Base-by-base conservation (phyloP, 1,139 yeast species). In the Suhomyces bribrorum region DNA sequence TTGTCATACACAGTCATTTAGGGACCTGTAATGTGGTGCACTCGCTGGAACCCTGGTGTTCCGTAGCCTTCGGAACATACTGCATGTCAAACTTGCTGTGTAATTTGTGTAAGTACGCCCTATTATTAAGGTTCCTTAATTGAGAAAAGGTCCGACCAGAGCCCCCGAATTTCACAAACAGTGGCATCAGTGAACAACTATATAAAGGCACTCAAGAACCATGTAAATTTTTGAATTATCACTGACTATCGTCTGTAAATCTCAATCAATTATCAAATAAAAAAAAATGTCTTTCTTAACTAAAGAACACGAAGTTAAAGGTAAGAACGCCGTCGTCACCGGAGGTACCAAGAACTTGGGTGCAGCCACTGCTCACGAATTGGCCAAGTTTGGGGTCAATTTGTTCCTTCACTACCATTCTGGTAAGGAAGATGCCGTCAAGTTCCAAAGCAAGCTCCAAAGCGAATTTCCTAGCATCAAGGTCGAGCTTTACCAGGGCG, bases 281-380 rank as follows among this genome's bases (percentile, higher is more conserved):
- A 8, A 8, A 20, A 20, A 2, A 9, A 32, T 32, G 36, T 32
- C 36, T 7, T 26, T 26, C 26, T 26, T 32, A 12, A 14, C 13
- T 12, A 12, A 26, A 26, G 14, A 26, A 9, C 26, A 17, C 18
- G 14, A 18, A 5, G 14, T 29, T 12, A 15, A 34, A 17, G 83
- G 81, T 31, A 77, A 81, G 57, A 66, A 73, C 32, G 80, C 79
- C 14, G 46, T 82, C 33, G 73, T 82, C 50, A 71, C 86, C 11
- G 87, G 86, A 32, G 87, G 86, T 34, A 77, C 75, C 51, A 81
- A 81, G 63, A 81, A 81, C 58, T 68, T 82, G 42, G 87, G 87
- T 33, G 79, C 69, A 17, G 63, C 64, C 38, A 77, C 82, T 24
- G 81, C 82, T n/a, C 57, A 55, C 26, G 83, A 78, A 40, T 66